Conservation (phyloP, 106 monocot species). For the Dioscorea alata region DNA sequence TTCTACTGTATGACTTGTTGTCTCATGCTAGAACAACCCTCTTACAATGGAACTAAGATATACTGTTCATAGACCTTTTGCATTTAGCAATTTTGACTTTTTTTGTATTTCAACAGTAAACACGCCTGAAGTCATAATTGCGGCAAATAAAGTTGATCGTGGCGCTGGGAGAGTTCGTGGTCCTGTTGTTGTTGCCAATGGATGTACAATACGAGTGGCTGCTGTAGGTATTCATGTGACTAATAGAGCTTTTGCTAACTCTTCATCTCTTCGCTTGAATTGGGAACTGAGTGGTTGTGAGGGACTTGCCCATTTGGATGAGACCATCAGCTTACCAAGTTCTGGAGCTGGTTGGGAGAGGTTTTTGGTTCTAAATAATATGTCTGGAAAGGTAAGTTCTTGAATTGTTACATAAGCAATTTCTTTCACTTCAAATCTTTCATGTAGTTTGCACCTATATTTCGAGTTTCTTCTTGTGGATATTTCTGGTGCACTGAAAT, state of each 20-base stretch:
- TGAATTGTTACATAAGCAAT: too few relatives aligned
- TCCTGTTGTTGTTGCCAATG: conserved; percentile 65
- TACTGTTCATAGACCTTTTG: too few relatives aligned
- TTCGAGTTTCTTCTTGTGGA: too few relatives aligned
- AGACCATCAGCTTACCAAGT: conserved; percentile 16
- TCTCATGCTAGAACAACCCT: too few relatives aligned
- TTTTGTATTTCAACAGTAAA: conserved; percentile 45
- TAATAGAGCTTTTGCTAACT: conserved; percentile 79
- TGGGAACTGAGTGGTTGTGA: conserved; percentile 87
- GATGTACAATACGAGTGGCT: conserved; percentile 62
- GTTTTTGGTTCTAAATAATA: conserved; percentile 69
- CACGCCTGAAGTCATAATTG: conserved; percentile 49
- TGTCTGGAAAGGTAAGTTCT: conserved; percentile 63
- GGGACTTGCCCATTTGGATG: conserved; percentile 61
- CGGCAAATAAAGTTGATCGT: conserved; percentile 49
- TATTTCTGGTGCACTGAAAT: too few relatives aligned
- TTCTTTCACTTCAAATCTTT: too few relatives aligned
- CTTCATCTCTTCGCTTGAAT: conserved; percentile 81
- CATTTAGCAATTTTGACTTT: neutral
- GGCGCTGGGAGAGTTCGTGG: conserved; percentile 43
- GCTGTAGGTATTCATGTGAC: conserved; percentile 65
- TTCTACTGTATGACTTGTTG: too few relatives aligned
- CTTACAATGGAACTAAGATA: too few relatives aligned
- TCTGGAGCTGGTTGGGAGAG: conserved; percentile 63
- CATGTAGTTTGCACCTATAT: too few relatives aligned